A percentile compares a stretch with the other conserved stretches of the same genome.
phyloP scores from a whole-genome alignment of 768 basidiomycete species.

The Rhizopogon salebrosus region DNA sequence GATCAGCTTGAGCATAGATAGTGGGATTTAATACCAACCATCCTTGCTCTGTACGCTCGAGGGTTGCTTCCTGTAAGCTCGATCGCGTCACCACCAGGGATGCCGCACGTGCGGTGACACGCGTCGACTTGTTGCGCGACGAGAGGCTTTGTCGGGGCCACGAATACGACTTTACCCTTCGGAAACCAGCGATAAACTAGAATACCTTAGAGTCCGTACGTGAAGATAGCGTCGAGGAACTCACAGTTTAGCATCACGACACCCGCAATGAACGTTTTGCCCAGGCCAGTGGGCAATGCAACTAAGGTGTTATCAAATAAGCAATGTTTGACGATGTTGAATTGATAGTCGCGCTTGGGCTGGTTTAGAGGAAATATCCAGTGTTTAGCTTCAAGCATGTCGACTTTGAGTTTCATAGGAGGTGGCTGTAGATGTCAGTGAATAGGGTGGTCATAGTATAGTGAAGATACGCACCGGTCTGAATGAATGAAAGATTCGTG shows the following conservation, averaged over 20 bases:
- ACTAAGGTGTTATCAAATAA: slow-evolving; percentile 93
- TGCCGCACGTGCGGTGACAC: slow-evolving; percentile 90
- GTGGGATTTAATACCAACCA: slow-evolving; percentile 39
- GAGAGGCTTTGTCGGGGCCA: slow-evolving; percentile 94
- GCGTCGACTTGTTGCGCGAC: slow-evolving; percentile 94
- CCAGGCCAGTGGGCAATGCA: slow-evolving; percentile 90
- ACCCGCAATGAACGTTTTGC: slow-evolving; percentile 97
- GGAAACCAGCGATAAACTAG: slow-evolving; percentile 91
- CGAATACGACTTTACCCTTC: slow-evolving; percentile 86
- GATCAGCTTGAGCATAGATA: not conserved
- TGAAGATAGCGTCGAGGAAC: slow-evolving; percentile 12
- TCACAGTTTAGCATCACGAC: slow-evolving; percentile 94
- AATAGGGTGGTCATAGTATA: not conserved
- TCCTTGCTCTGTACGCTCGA: slow-evolving; percentile 46
- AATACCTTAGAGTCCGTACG: slow-evolving; percentile 4
- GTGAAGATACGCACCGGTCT: slow-evolving; percentile 27
- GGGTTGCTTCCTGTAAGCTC: slow-evolving; percentile 81
- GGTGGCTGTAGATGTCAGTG: slow-evolving; percentile 41
- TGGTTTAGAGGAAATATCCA: slow-evolving; percentile 93
- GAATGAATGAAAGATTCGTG: slow-evolving; percentile 1
- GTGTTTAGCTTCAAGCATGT: slow-evolving; percentile 73
- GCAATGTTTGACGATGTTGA: slow-evolving; percentile 80
- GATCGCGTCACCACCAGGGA: slow-evolving; percentile 77
- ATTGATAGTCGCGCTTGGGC: slow-evolving; percentile 90
- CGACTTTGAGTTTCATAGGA: slow-evolving; percentile 73